Percentiles rank a stretch among this genome's conserved stretches.
These are phyloP conservation scores for Coemansia sp. DNA, from an alignment of 192 early-diverging fungal genomes.

Conservation along the genomic window DNA sequence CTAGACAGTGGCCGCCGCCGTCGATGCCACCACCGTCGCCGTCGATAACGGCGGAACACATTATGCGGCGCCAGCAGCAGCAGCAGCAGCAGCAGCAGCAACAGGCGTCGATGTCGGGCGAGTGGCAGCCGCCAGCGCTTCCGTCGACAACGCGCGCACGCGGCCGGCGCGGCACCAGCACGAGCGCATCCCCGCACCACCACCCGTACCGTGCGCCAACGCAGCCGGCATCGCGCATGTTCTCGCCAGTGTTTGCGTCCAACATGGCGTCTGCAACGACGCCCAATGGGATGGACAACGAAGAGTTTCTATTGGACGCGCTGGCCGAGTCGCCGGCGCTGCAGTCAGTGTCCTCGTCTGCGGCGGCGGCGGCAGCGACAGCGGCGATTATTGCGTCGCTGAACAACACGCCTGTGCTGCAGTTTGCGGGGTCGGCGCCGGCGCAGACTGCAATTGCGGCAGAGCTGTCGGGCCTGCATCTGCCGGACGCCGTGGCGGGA, in stretches of 20 bases:
- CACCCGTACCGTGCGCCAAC: conserved; percentile 3
- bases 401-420: conserved; percentile 21
- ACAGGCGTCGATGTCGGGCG: not conserved
- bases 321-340: not conserved
- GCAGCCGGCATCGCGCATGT: not conserved
- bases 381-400: conserved; percentile 17
- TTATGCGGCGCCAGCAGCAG: conserved; percentile 38
- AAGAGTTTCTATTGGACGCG: not conserved
- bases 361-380: not conserved
- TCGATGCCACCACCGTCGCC: conserved; percentile 43
- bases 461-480: conserved; percentile 2
- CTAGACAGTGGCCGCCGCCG: not conserved
- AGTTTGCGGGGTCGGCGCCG: not conserved
- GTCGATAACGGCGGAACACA: conserved; percentile 41
- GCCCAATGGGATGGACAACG: not conserved
- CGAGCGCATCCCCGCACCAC: conserved; percentile 17
- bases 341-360: not conserved
- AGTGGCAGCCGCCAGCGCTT: not conserved
- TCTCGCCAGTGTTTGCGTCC: not conserved
- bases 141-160: conserved; percentile 4
- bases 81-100: conserved; percentile 1
- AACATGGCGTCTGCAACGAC: too few relatives aligned
- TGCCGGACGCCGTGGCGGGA: conserved; percentile 1
- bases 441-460: not conserved
- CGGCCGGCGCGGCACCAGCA: not conserved